Conservation (phyloP, 2,329 filamentous ascomycete genomes). For the Fusarium abutilonis region DNA sequence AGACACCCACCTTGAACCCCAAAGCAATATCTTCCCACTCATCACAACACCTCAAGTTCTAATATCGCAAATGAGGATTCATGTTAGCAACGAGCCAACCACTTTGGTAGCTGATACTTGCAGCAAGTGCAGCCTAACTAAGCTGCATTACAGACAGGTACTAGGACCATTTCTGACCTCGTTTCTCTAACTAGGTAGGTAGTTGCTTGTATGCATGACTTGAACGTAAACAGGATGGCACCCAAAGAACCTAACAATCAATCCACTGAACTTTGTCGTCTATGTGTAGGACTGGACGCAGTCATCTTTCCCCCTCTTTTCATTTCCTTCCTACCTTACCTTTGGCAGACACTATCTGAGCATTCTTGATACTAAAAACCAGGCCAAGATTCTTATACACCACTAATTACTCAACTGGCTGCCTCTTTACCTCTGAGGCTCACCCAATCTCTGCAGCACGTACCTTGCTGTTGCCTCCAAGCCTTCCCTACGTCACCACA, state of each 20-base stretch:
- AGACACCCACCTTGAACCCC: slow-evolving; percentile 21
- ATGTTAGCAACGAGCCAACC: slow-evolving; percentile 23
- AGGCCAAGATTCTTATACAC: background rate
- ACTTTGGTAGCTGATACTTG: slow-evolving; percentile 27
- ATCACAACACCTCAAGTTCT: background rate
- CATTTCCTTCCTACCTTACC: background rate
- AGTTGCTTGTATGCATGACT: too few relatives aligned
- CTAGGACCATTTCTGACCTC: background rate
- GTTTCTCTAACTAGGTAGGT: too few relatives aligned
- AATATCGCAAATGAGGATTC: slow-evolving; percentile 26
- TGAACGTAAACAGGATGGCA: too few relatives aligned
- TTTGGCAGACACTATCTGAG: background rate
- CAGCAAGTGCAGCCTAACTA: slow-evolving; percentile 37
- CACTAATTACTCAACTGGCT: background rate
- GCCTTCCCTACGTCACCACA: background rate
- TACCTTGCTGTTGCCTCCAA: slow-evolving; percentile 7
- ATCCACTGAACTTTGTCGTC: too few relatives aligned
- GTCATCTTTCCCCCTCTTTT: background rate
- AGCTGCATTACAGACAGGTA: slow-evolving; percentile 36
- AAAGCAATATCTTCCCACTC: slow-evolving; percentile 27
- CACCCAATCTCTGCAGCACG: slow-evolving; percentile 11
- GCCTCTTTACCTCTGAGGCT: slow-evolving; percentile 2
- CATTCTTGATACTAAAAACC: slow-evolving; percentile 4
- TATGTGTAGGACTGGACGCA: too few relatives aligned
- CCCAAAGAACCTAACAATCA: too few relatives aligned